phyloP scores from a whole-genome alignment of 139 green algal genomes.

The Penium margaritaceum region DNA sequence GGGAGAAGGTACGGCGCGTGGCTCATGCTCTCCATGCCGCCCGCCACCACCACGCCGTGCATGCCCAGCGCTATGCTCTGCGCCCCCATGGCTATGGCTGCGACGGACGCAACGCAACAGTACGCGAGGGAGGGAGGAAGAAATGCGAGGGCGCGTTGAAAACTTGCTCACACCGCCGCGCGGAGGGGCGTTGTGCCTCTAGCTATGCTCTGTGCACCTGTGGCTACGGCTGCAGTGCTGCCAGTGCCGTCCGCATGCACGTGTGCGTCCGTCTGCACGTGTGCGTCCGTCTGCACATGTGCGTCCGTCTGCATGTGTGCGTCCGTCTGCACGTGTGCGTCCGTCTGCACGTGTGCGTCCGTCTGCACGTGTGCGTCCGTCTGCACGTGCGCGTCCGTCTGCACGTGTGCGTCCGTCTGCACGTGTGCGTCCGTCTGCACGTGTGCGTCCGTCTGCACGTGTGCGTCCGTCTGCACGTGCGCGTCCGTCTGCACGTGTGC shows the following conservation, averaged over 20 bases:
- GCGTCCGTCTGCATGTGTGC: not conserved
- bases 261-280: not conserved
- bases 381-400: too few species aligned
- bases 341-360: too few species aligned
- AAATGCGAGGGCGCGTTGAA: not conserved
- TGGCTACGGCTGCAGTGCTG: not conserved
- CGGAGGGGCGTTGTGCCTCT: not conserved
- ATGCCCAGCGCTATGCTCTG: slow-evolving; percentile 61
- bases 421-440: too few species aligned
- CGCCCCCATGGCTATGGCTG: slow-evolving; percentile 66
- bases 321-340: not conserved
- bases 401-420: too few species aligned
- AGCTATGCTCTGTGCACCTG: too few species aligned
- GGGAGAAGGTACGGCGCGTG: slow-evolving; percentile 71
- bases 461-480: too few species aligned
- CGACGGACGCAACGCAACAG: not conserved
- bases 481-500: too few species aligned
- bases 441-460: too few species aligned
- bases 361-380: too few species aligned
- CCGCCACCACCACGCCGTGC: slow-evolving; percentile 66
- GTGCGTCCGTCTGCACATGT: not conserved
- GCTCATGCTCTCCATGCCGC: slow-evolving; percentile 85
- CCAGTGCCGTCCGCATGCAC: not conserved
- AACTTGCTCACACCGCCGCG: not conserved
- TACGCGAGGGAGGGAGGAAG: not conserved